phyloP scores from a whole-genome alignment of 257 asterid genomes.

The Dorcoceras hygrometricum region DNA sequence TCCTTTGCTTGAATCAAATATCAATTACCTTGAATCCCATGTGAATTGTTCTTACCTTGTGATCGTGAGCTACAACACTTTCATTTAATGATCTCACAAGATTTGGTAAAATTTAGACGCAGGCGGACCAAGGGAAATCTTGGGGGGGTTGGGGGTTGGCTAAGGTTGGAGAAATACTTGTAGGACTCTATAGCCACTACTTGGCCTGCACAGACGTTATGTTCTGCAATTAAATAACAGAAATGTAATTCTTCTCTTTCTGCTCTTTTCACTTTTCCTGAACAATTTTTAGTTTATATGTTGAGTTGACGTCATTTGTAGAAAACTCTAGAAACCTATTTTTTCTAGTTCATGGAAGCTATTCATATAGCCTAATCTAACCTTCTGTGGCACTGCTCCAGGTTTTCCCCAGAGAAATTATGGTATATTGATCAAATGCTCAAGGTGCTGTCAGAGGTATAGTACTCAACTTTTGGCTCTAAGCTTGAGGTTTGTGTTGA shows the following conservation, averaged over 20 bases:
- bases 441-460: slow-evolving; percentile 90
- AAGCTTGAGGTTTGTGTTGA: slow-evolving; percentile 17
- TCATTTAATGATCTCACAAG: slow-evolving; percentile 1
- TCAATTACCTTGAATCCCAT: too few relatives aligned
- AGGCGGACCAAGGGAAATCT: neutral
- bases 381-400: slow-evolving; percentile 41
- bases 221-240: neutral
- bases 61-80: too few relatives aligned
- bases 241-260: slow-evolving; percentile 16
- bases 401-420: slow-evolving; percentile 87
- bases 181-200: neutral
- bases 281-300: slow-evolving; percentile 19
- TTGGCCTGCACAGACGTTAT: slow-evolving; percentile 20
- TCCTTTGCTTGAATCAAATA: too few relatives aligned
- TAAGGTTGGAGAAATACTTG: neutral
- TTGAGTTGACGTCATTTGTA: slow-evolving; percentile 8
- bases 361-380: slow-evolving; percentile 26
- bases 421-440: slow-evolving; percentile 98
- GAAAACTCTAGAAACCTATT: slow-evolving; percentile 17
- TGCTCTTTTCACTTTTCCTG: slow-evolving; percentile 5
- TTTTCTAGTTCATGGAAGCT: slow-evolving; percentile 27
- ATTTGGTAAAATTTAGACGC: slow-evolving; percentile 16
- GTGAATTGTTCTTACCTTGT: too few relatives aligned
- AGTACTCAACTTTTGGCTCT: slow-evolving; percentile 14
- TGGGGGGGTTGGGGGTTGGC: neutral